Evolutionary conservation across 768 basidiomycete species (phyloP).

Genomic region (Candolleomyces eurysporus): DNA sequence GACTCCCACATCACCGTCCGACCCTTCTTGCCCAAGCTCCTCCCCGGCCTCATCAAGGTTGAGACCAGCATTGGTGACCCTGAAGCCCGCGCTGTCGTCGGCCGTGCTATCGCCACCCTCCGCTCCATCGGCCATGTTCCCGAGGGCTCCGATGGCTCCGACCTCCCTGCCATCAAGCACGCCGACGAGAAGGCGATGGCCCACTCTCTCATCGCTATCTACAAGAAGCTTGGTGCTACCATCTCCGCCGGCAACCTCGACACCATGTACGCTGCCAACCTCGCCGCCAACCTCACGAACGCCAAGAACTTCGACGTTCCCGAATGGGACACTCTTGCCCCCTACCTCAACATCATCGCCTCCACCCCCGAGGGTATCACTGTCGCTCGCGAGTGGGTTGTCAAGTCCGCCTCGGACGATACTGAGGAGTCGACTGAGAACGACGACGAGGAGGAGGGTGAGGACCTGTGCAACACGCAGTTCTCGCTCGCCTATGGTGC

Average conservation of each 20-base stretch:
- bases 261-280: constrained; percentile 66
- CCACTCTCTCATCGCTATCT: constrained; percentile 66
- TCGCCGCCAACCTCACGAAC: constrained; percentile 87
- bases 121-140: constrained; percentile 94
- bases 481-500: constrained; percentile 99
- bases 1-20: constrained; percentile 93
- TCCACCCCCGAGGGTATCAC: constrained; percentile 62
- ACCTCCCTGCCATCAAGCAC: constrained; percentile 82
- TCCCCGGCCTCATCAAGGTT: constrained; percentile 95
- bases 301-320: constrained; percentile 89
- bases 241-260: constrained; percentile 58
- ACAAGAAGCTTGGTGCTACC: constrained; percentile 78
- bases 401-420: constrained; percentile 82
- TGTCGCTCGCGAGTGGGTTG: constrained; percentile 81
- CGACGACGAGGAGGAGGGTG: constrained; percentile 96
- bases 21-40: constrained; percentile 93
- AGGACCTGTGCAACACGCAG: constrained; percentile 98
- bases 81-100: constrained; percentile 91
- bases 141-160: constrained; percentile 76
- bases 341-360: constrained; percentile 70
- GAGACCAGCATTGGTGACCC: constrained; percentile 95
- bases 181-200: constrained; percentile 68
- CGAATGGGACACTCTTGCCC: constrained; percentile 81
- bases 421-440: constrained; percentile 61
- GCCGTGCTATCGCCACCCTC: constrained; percentile 91